Base-by-base conservation (phyloP, 768 basidiomycete species). In the Kwoniella mangroviensis region DNA sequence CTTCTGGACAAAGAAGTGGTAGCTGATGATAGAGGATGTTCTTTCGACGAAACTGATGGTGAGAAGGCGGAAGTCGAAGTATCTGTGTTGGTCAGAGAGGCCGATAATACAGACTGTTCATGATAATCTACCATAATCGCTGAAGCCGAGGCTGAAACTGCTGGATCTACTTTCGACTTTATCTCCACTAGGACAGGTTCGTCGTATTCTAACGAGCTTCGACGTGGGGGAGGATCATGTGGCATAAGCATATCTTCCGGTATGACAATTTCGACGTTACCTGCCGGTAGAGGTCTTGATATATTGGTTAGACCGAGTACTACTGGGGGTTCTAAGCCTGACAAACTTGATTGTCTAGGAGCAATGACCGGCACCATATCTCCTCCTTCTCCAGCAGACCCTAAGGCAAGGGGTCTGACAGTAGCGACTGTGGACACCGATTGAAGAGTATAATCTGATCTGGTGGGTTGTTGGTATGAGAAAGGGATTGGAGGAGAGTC, bases 1-100 rank as follows among this genome's bases (percentile, higher is more conserved):
- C 70, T 75, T 0, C 82, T 69, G 2, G 82, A 83, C 1, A 83
- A 73, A 5, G 81, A 82, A 2, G 82, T 83, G 7, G 77, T 79
- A 4, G 82, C 79, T 17, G 82, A 83, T 3, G 82, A 83, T 4
- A 82, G 57, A 15, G 76, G 76, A 43, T 79, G 76, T 22, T 76
- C 73, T 43, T 70, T 63, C 17, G 74, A 71, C 4, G 75, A 76
- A 0, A 63, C 43, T 11, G 74, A 67, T 2, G 79, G 72, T 11
- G 79, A 79, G 65, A 78, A 73, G 13, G 67, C 45, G 21, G 69
- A 65, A 21, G 63, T 59, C 5, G 77, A 75, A 12, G 78, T 69
- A 28, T 73, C 73, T 15, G 79, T 78, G 22, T 57, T 58, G 34
- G 76, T 78, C 40, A 75, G 26, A 21, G 76, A 78, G 11, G 71